Percentiles rank a stretch among this genome's conserved stretches.
Conservation (phyloP, 768 basidiomycete species). For the Tylopilus plumbeoviolaceoides region DNA sequence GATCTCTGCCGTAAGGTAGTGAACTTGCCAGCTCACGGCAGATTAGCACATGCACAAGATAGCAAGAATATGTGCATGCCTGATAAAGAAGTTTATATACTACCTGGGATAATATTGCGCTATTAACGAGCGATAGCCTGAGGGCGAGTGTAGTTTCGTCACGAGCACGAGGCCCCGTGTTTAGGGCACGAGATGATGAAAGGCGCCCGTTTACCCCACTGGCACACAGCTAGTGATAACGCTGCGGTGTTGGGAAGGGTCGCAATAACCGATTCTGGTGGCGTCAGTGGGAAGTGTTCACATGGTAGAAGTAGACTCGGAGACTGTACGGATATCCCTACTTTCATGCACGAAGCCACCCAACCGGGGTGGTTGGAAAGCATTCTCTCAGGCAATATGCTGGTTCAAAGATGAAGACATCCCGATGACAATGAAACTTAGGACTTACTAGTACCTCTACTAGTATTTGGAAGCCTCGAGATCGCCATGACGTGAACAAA, state of each 20-base stretch:
- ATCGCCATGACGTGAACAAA: not conserved
- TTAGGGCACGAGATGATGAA: not conserved
- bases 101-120: not conserved
- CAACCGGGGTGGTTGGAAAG: not conserved
- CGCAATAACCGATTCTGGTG: not conserved
- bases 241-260: not conserved
- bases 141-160: not conserved
- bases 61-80: constrained; percentile 18
- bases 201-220: not conserved
- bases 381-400: not conserved
- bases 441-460: too few species aligned
- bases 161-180: not conserved
- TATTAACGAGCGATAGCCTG: constrained; percentile 5
- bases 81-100: not conserved
- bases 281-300: constrained; percentile 1
- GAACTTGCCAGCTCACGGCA: not conserved
- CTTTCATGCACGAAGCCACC: not conserved
- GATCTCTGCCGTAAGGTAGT: not conserved
- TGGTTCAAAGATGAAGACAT: too few species aligned
- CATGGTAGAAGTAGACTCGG: not conserved
- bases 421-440: not conserved
- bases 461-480: not conserved
- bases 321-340: not conserved
- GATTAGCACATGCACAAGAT: constrained; percentile 3
- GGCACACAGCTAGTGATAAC: not conserved